Base-by-base conservation (phyloP, 169 alveolate genomes). In the Pseudocohnilembus persalinus region DNA sequence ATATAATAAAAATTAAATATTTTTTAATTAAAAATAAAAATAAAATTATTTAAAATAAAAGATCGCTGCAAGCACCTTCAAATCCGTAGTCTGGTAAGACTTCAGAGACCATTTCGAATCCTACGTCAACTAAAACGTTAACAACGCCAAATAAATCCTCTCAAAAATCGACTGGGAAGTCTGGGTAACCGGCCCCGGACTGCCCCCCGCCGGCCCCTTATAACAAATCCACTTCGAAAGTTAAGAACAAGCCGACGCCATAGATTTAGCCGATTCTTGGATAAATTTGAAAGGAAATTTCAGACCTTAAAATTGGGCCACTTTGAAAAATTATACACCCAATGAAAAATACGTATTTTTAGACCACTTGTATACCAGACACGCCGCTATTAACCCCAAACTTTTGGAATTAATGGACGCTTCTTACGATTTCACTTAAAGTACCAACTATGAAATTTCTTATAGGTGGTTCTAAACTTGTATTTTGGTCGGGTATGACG, bases 101-200 rank as follows among this genome's bases (percentile, higher is more conserved):
- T 88, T 93, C 63, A 84, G 88, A 78, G 80, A 49, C n/a, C 77
- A 82, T 35, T 83, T 87, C 81, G 73, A 81, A 31, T 32, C 34
- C 20, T 80, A 75, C 88, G 33, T 91, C 33, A 34, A 64, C 24
- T n/a, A 33, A 25, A n/a, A 49, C 6, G 35, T 75, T 63, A 34
- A 33, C n/a, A 20, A 79, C 28, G 78, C 81, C 4, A 20, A 65
- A 0, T 27, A 65, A 74, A 33, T 65, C 6, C 28, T 68, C n/a
- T 31, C 73, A 0, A 26, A 73, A 32, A 85, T 84, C 31, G 88
- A 88, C 34, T 91, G 95, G 95, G 31, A 88, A 68, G 32, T 74
- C 29, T 89, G 92, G 91, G 87, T 91, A 20, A 49, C 33, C 16
- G 30, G 76, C n/a, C 84, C 92, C 1, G 95, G 95, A 27, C 27